Evolutionary conservation across 768 basidiomycete genomes (phyloP), one percentile per base, ranked within the genome.

Genomic region (Tulasnella sp.): DNA sequence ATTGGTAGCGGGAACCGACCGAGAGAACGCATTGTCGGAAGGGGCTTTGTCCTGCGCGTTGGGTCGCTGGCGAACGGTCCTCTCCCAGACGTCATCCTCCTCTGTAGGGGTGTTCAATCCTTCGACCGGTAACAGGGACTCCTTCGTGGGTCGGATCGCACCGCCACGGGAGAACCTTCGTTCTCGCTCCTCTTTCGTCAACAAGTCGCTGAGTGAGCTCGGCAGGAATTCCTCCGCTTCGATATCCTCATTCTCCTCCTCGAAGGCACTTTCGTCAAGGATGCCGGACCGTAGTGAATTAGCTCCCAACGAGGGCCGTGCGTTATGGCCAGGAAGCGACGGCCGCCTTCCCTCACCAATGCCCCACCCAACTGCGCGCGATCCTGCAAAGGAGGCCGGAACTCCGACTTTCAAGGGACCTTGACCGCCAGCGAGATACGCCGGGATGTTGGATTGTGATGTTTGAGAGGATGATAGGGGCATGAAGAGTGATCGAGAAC

Each of bases 151-250:
- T 44, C 74, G 67, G 19, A 59, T 59, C 42, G 74, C 75, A 7
- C 74, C 87, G n/a, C 88, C 88, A 66, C 92, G 84, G 36, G 90
- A 91, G 86, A 93, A 89, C 59, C 94, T 83, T 37, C 95, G 83
- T 37, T 86, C 90, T 75, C 89, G 85, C 80, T 98, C 96, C 76
- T 89, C 90, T 0, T 92, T 92, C 0, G 95, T 96, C 63, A 98
- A 82, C 7, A 98, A 83, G 74, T 98, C 95, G 34, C 88, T 92
- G 63, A 98, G 82, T 4, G 90, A 92, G 70, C 91, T 89, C 0
- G 96, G 96, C 36, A 98, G 79, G 78, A 98, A 91, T 72, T 94
- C 95, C 77, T 94, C 93, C 64, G 92, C 78, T 75, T 95, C 92
- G 62, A 52, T 35, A 69, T 88, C 92, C 65, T 90, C 90, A 0